phyloP scores from a whole-genome alignment of 2,329 filamentous ascomycete species.

The Trichoderma cornu-damae region DNA sequence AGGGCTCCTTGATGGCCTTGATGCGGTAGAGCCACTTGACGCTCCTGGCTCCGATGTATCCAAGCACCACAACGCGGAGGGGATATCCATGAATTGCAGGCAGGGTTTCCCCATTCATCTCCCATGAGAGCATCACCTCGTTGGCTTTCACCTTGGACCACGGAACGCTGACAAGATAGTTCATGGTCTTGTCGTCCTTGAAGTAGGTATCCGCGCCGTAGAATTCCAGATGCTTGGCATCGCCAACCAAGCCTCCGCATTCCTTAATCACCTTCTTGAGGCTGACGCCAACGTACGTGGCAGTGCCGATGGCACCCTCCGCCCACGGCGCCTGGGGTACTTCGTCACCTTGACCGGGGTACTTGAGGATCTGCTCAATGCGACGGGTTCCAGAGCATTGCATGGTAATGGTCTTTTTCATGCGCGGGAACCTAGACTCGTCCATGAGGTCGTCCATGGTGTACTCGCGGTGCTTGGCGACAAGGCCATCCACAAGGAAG shows the following conservation, averaged over 20 bases:
- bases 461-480: background rate
- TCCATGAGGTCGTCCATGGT: constrained; percentile 8
- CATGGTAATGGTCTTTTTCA: background rate
- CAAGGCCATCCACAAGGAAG: background rate
- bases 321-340: constrained; percentile 7
- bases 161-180: constrained; percentile 7
- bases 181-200: constrained; percentile 13
- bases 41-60: constrained; percentile 5
- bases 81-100: constrained; percentile 5
- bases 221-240: constrained; percentile 6
- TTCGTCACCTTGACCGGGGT: constrained; percentile 7
- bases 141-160: constrained; percentile 13
- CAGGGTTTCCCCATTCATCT: constrained; percentile 4
- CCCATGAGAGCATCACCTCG: constrained; percentile 7
- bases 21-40: constrained; percentile 14
- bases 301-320: constrained; percentile 10
- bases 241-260: background rate
- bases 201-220: constrained; percentile 12
- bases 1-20: constrained; percentile 10
- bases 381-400: constrained; percentile 11
- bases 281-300: background rate
- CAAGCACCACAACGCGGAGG: constrained; percentile 6
- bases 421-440: constrained; percentile 10
- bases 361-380: constrained; percentile 11
- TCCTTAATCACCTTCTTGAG: constrained; percentile 7